Evolutionary conservation across 768 basidiomycete genomes (phyloP).

Genomic region (Lactifluus hygrophoroides): DNA sequence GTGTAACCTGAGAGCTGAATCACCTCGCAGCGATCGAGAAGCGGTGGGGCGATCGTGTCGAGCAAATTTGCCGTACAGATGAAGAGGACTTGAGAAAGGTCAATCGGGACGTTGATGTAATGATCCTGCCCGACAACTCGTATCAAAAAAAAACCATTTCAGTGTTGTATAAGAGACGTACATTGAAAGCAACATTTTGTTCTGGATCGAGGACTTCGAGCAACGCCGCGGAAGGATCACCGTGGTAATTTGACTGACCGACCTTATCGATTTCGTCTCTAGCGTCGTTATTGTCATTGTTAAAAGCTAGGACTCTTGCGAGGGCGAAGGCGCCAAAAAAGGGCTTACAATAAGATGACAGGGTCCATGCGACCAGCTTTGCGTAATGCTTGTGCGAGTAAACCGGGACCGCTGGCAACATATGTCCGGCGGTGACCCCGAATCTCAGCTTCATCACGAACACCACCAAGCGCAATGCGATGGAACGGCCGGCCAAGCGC

Average conservation of each 20-base stretch:
- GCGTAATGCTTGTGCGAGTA: conserved; percentile 79
- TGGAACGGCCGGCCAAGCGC: conserved; percentile 83
- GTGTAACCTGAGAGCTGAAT: conserved; percentile 82
- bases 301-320: not conserved
- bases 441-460: conserved; percentile 86
- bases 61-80: conserved; percentile 89
- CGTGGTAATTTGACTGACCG: conserved; percentile 80
- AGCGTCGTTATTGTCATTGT: not conserved
- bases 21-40: conserved; percentile 85
- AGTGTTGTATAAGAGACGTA: conserved; percentile 26
- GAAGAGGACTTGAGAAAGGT: conserved; percentile 82
- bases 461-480: conserved; percentile 85
- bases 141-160: not conserved
- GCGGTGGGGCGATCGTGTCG: conserved; percentile 80
- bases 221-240: conserved; percentile 84
- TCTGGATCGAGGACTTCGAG: conserved; percentile 93
- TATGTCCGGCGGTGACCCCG: conserved; percentile 79
- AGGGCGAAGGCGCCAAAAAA: not conserved
- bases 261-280: conserved; percentile 90
- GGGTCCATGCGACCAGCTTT: conserved; percentile 76
- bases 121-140: conserved; percentile 52
- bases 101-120: conserved; percentile 83
- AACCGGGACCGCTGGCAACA: conserved; percentile 79
- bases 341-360: conserved; percentile 64
- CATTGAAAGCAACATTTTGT: conserved; percentile 79